phyloP scores from a whole-genome alignment of 441 rosid species.

The Viola pubescens region DNA sequence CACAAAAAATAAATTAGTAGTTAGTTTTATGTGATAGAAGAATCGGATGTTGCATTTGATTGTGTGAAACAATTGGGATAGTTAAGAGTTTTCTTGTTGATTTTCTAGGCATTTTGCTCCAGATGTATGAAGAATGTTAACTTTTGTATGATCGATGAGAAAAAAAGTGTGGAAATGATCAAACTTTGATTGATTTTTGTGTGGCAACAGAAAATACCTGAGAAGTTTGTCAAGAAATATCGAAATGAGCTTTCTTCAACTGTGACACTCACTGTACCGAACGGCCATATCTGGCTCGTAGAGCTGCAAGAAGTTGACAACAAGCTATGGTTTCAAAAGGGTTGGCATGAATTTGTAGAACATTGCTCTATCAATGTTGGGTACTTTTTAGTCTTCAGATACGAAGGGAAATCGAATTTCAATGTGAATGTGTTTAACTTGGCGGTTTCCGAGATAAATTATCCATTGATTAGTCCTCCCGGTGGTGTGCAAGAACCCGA shows the following conservation, averaged over 20 bases:
- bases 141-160: not conserved
- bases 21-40: too few relatives aligned
- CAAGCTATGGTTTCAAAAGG: conserved; percentile 29
- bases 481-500: conserved; percentile 14
- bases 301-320: conserved; percentile 21
- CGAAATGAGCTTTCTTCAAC: conserved; percentile 29
- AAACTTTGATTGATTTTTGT: not conserved
- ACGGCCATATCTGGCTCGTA: conserved; percentile 29
- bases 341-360: conserved; percentile 35
- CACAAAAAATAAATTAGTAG: too few relatives aligned
- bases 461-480: conserved; percentile 16
- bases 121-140: too few relatives aligned
- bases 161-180: not conserved
- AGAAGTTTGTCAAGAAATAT: conserved; percentile 31
- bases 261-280: conserved; percentile 24
- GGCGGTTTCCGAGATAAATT: conserved; percentile 29
- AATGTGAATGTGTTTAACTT: conserved; percentile 26
- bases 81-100: not conserved
- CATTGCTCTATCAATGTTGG: conserved; percentile 24
- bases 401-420: conserved; percentile 30
- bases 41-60: too few relatives aligned
- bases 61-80: too few relatives aligned
- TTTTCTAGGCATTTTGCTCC: not conserved
- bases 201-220: conserved; percentile 32
- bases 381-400: conserved; percentile 29